phyloP scores from a whole-genome alignment of 2,329 filamentous ascomycete genomes.

The Fusarium sp. region DNA sequence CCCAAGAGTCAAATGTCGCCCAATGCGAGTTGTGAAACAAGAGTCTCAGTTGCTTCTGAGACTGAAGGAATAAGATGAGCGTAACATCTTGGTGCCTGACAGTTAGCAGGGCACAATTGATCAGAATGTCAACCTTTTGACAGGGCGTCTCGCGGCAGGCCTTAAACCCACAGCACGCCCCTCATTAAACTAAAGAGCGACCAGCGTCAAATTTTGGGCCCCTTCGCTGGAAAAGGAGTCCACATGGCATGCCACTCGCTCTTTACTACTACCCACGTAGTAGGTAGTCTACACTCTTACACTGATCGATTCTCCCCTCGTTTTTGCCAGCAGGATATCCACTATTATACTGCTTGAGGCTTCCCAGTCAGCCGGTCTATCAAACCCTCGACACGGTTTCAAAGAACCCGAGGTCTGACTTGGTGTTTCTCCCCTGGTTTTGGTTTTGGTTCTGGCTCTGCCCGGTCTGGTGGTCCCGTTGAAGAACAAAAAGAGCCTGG shows the following conservation, averaged over 20 bases:
- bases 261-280: too few species aligned
- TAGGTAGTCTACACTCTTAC: constrained; percentile 34
- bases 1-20: constrained; percentile 15
- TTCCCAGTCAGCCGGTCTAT: constrained; percentile 20
- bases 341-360: constrained; percentile 26
- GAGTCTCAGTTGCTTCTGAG: constrained; percentile 37
- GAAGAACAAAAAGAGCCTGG: constrained; percentile 7
- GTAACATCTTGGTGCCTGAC: constrained; percentile 36
- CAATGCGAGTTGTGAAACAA: constrained; percentile 28
- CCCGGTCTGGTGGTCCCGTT: constrained; percentile 9
- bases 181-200: constrained; percentile 40
- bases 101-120: constrained; percentile 30
- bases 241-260: constrained; percentile 42
- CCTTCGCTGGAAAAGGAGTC: constrained; percentile 41
- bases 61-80: constrained; percentile 17
- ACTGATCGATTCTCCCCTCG: constrained; percentile 37
- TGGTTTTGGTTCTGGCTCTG: neutral
- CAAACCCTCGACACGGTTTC: constrained; percentile 32
- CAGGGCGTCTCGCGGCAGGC: constrained; percentile 32
- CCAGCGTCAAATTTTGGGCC: constrained; percentile 40
- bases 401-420: constrained; percentile 28
- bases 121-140: constrained; percentile 30
- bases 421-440: constrained; percentile 21
- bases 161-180: constrained; percentile 39
- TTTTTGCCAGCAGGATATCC: constrained; percentile 32